These are phyloP conservation scores for Ophiostoma quercus DNA, from an alignment of 2,329 filamentous ascomycete genomes.

Conservation along the genomic window DNA sequence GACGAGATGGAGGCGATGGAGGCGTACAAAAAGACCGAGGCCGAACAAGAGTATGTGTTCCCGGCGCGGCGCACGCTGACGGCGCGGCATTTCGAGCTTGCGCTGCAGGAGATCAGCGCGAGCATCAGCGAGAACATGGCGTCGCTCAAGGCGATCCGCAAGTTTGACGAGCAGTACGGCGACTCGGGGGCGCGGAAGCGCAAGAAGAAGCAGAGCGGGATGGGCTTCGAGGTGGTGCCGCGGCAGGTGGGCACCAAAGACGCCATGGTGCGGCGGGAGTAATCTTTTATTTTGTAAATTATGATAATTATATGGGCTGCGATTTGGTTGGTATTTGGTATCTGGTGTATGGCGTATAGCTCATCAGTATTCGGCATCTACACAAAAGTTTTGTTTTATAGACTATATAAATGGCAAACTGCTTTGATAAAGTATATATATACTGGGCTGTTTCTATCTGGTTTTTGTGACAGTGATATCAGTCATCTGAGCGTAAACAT, in stretches of 20 bases:
- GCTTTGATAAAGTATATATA: background rate
- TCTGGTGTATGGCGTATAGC: background rate
- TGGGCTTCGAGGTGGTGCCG: conserved; percentile 54
- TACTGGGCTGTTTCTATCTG: background rate
- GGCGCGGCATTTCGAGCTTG: conserved; percentile 73
- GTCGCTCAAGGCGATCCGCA: conserved; percentile 75
- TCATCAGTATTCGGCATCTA: background rate
- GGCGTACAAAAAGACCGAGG: conserved; percentile 37
- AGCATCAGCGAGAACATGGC: conserved; percentile 93
- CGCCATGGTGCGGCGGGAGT: conserved; percentile 40
- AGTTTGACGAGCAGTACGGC: conserved; percentile 94
- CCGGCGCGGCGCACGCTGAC: conserved; percentile 63
- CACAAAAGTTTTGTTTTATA: background rate
- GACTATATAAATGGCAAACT: background rate
- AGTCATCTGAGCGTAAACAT: background rate
- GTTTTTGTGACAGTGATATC: background rate
- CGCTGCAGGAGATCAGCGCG: conserved; percentile 81
- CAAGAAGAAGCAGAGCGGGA: conserved; percentile 51
- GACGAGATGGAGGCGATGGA: conserved; percentile 61
- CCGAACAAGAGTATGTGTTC: conserved; percentile 50
- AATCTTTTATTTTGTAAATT: too few species aligned
- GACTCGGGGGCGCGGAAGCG: conserved; percentile 66
- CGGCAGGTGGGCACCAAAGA: conserved; percentile 33
- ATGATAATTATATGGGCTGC: too few species aligned
- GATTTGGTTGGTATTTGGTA: background rate